Conservation (phyloP, 78 protist species). For the Planoprotostelium fungivorum region DNA sequence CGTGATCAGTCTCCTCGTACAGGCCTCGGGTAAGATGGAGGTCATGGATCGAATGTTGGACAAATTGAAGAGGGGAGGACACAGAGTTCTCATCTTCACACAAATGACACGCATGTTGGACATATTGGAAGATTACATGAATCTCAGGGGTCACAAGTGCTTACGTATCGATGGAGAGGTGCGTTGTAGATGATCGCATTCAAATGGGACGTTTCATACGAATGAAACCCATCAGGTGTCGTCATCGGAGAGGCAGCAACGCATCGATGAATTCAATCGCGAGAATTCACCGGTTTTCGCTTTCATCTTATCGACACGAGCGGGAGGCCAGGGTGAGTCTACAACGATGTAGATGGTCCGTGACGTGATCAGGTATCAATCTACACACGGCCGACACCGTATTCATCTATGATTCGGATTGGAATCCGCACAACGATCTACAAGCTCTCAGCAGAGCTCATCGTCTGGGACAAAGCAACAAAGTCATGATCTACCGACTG, state of each 20-base stretch:
- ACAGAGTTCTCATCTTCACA: too few species aligned
- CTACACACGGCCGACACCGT: conserved; percentile 48
- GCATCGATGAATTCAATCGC: conserved; percentile 28
- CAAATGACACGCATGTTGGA: conserved; percentile 88
- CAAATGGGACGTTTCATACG: too few species aligned
- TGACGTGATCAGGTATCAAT: conserved; percentile 53
- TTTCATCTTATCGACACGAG: conserved; percentile 35
- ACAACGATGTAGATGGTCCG: too few species aligned
- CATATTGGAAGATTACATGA: conserved; percentile 84
- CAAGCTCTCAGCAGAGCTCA: conserved; percentile 58
- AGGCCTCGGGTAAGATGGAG: conserved; percentile 85
- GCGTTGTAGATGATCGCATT: too few species aligned
- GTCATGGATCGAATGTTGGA: conserved; percentile 89
- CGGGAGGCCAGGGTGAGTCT: conserved; percentile 55
- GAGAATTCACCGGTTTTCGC: conserved; percentile 3
- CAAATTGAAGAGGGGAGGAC: too few species aligned
- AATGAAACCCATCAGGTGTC: too few species aligned
- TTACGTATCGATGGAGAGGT: conserved; percentile 92
- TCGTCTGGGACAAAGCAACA: conserved; percentile 23
- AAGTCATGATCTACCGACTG: conserved; percentile 73
- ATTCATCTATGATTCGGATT: conserved; percentile 40
- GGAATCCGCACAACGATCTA: conserved; percentile 69
- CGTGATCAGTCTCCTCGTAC: conserved; percentile 17
- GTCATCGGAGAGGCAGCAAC: conserved; percentile 3
- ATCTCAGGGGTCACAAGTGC: conserved; percentile 32